phyloP scores from a whole-genome alignment of 306 rosid genomes.

The Glycine latifolia region DNA sequence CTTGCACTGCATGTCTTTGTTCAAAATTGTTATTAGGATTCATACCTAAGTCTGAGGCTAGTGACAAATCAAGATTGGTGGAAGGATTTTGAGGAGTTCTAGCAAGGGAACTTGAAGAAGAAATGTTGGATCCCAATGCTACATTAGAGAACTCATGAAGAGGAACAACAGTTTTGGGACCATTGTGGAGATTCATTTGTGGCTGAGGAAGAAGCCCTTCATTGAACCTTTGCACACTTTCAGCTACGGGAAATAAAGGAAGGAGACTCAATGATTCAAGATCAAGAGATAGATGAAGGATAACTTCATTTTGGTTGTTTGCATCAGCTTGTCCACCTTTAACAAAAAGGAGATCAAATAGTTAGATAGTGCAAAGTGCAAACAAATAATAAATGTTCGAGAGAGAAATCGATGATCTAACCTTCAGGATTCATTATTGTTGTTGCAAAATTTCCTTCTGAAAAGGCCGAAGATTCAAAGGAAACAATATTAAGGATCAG shows the following conservation, averaged over 20 bases:
- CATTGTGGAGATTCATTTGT: not conserved
- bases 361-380: not conserved
- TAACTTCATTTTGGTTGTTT: not conserved
- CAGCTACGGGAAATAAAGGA: not conserved
- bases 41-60: not conserved
- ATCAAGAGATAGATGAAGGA: not conserved
- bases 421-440: slow-evolving; percentile 41
- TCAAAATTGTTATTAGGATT: not conserved
- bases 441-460: slow-evolving; percentile 18
- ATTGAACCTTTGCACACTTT: not conserved
- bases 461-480: not conserved
- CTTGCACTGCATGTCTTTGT: not conserved
- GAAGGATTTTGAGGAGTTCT: not conserved
- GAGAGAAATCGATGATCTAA: not conserved
- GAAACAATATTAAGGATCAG: not conserved
- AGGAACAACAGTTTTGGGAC: not conserved
- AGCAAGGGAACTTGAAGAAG: not conserved
- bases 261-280: not conserved
- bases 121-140: not conserved
- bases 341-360: not conserved
- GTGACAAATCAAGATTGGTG: not conserved
- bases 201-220: not conserved
- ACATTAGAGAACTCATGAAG: not conserved
- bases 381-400: not conserved
- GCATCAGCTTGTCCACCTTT: slow-evolving; percentile 6